Evolutionary conservation across 23 red algal genomes (phyloP), one percentile per base, ranked within the genome.

Genomic region (Porphyridium purpureum): DNA sequence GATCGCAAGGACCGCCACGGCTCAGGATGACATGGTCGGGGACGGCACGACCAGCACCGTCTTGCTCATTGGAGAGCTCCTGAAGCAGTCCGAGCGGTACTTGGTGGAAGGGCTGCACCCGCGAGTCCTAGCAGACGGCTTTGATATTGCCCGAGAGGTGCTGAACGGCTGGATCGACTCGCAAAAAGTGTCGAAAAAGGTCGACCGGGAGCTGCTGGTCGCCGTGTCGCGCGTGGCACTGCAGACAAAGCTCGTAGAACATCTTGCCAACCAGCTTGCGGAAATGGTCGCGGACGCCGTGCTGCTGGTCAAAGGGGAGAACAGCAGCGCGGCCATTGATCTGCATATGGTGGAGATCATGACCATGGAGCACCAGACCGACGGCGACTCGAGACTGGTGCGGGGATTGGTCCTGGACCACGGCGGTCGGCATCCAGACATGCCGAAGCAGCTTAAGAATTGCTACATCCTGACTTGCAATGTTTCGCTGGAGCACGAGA

Each of bases 281-380:
- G 90, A 98, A 21, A 64, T 83, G 21, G 73, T 86, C n/a, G 66
- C 78, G 2, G 90, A 98, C 74, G 90, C 90, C 0, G 90, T 85
- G n/a, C 30, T 86, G 14, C 73, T 66, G 4, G 50, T 98, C 68
- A 52, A 82, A 25, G 57, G 72, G 27, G 49, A 80, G 41, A 64
- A 55, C 24, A n/a, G n/a, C n/a, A n/a, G n/a, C n/a, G 63, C 80
- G 49, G 72, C 71, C 4, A 67, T 98, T 24, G 90, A 98, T 82
- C 58, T 98, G 14, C 79, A 84, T 41, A 98, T 98, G 90, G 90
- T 98, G 25, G 90, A 98, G 50, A 73, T 98, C 7, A 81, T 86
- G 56, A 57, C 79, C 4, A 69, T 98, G 58, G 75, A 86, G 64
- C 70, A 74, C 25, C 52, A 71, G 50, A 67, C 55, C 15, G 67